phyloP scores from a whole-genome alignment of 73 alveolate genomes.

The Tetrahymena borealis region DNA sequence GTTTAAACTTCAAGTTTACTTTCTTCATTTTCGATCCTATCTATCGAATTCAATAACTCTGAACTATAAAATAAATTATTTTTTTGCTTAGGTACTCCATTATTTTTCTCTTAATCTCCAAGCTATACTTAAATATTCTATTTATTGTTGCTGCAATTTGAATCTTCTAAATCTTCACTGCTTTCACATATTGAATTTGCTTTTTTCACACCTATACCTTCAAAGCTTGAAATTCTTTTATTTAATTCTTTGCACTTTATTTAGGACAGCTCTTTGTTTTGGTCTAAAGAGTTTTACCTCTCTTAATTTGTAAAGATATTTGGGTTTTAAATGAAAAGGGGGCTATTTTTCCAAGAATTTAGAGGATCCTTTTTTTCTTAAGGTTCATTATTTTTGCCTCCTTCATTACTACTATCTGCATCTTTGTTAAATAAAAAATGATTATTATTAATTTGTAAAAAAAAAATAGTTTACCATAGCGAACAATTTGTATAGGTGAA shows the following conservation, averaged over 20 bases:
- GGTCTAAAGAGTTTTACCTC: background rate
- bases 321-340: background rate
- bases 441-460: background rate
- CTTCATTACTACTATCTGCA: background rate
- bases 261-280: no score
- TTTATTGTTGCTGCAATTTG: background rate
- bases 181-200: background rate
- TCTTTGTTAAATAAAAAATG: background rate
- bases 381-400: background rate
- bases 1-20: no score
- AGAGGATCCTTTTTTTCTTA: background rate
- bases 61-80: no score
- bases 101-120: no score
- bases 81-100: no score
- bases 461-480: background rate
- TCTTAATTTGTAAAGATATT: background rate
- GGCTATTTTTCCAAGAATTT: background rate
- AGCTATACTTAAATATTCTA: no score
- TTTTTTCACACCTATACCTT: background rate
- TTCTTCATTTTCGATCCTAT: no score
- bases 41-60: no score
- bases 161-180: background rate
- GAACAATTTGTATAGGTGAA: background rate
- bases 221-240: background rate
- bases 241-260: background rate